Conservation (phyloP, 129 eudicot genomes). For the Flaveria trinervia region DNA sequence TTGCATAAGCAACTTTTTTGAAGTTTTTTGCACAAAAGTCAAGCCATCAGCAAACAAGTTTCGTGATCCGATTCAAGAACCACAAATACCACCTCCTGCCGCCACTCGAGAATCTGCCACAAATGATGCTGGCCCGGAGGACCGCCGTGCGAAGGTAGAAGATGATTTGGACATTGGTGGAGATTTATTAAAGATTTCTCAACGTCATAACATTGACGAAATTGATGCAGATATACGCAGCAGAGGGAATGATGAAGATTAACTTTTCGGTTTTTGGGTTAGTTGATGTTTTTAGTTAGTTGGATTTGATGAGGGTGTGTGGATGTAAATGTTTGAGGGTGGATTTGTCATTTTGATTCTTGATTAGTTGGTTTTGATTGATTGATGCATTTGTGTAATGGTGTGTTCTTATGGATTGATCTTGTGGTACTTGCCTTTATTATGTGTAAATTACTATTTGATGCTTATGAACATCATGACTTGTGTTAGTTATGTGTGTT, state of each 20-base stretch:
- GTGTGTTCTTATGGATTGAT: conserved; percentile 21
- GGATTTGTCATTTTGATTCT: neutral
- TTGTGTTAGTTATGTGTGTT: neutral
- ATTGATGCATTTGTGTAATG: conserved; percentile 25
- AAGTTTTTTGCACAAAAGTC: conserved; percentile 75
- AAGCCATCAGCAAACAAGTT: conserved; percentile 82
- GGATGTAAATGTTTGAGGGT: conserved; percentile 29
- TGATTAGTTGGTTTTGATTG: conserved; percentile 22
- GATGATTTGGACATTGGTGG: conserved; percentile 74
- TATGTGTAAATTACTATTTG: conserved; percentile 22
- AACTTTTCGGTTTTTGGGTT: conserved; percentile 28
- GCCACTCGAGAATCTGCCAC: conserved; percentile 43
- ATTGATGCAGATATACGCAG: conserved; percentile 63
- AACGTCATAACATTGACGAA: conserved; percentile 73
- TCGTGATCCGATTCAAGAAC: conserved; percentile 50
- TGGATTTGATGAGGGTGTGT: conserved; percentile 53
- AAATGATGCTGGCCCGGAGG: conserved; percentile 40
- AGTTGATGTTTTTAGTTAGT: conserved; percentile 35
- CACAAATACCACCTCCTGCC: conserved; percentile 33
- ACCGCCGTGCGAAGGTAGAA: conserved; percentile 61
- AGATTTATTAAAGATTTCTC: conserved; percentile 70
- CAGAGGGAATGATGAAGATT: conserved; percentile 54
- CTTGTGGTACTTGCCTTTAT: conserved; percentile 1
- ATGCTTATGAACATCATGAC: conserved; percentile 3
- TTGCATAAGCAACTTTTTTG: conserved; percentile 67